Percentiles rank a stretch among this genome's conserved stretches.
Conservation (phyloP, 345 rosid species). For the Pistacia vera region DNA sequence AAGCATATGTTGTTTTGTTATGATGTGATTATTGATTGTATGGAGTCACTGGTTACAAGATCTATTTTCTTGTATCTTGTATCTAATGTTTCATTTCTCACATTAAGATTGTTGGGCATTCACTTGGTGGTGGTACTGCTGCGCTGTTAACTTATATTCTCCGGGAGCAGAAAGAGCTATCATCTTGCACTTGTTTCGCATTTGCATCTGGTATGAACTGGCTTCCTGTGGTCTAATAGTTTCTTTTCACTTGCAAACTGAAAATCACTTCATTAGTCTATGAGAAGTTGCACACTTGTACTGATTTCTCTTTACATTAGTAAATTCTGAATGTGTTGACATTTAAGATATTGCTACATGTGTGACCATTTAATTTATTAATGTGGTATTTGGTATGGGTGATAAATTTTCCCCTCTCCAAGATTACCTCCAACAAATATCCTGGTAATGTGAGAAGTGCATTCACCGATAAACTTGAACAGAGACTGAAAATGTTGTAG, state of each 20-base stretch:
- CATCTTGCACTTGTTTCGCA: conserved; percentile 79
- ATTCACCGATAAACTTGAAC: too few relatives aligned
- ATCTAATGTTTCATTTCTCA: conserved; percentile 17
- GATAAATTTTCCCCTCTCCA: background rate
- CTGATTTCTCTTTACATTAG: background rate
- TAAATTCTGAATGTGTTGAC: background rate
- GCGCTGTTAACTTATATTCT: conserved; percentile 89
- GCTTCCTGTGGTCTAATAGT: conserved; percentile 7
- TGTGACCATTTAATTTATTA: background rate
- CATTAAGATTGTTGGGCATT: conserved; percentile 91
- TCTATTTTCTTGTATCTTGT: background rate
- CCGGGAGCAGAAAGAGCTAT: conserved; percentile 81
- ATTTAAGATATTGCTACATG: background rate
- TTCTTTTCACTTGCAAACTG: background rate
- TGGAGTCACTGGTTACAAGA: background rate
- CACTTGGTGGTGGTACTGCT: conserved; percentile 99
- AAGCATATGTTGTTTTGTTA: background rate
- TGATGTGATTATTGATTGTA: background rate
- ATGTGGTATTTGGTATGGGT: background rate
- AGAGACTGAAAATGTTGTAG: too few relatives aligned
- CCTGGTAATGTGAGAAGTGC: too few relatives aligned
- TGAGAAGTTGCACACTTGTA: background rate
- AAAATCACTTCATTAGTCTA: background rate
- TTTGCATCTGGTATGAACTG: conserved; percentile 83
- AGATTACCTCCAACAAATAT: too few relatives aligned